phyloP scores from a whole-genome alignment of 2,329 filamentous ascomycete genomes.

The Arthrobotrys pseudoclavata region DNA sequence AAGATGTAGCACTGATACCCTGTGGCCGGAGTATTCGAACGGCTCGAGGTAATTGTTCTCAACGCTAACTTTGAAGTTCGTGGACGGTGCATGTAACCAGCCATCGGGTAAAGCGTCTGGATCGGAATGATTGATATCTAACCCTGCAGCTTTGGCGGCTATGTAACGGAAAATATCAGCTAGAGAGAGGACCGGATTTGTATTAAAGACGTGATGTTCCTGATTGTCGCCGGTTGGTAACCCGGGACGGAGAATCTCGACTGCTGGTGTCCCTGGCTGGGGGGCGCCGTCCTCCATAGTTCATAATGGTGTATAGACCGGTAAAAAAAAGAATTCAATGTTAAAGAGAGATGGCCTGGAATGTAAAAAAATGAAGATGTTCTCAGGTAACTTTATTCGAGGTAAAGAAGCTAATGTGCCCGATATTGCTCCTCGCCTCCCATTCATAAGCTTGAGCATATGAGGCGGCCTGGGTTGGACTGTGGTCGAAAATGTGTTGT shows the following conservation, averaged over 20 bases:
- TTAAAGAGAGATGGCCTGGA: not conserved
- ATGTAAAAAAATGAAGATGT: not conserved
- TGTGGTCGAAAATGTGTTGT: conserved; percentile 50
- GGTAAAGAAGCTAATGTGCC: conserved; percentile 1
- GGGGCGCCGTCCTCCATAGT: conserved; percentile 25
- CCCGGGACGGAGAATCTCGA: conserved; percentile 14
- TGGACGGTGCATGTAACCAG: conserved; percentile 23
- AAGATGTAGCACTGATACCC: conserved; percentile 38
- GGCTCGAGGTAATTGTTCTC: conserved; percentile 25
- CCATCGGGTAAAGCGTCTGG: conserved; percentile 34
- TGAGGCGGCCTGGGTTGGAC: not conserved
- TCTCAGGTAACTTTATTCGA: conserved; percentile 17
- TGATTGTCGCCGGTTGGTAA: conserved; percentile 1
- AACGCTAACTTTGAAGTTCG: conserved; percentile 26
- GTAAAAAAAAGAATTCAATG: not conserved
- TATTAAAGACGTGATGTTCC: conserved; percentile 17
- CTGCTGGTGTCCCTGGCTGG: conserved; percentile 27
- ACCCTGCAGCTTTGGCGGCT: conserved; percentile 34
- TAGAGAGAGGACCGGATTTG: conserved; percentile 20
- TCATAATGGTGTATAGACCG: conserved; percentile 8
- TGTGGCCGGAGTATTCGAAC: conserved; percentile 43
- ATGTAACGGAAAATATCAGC: conserved; percentile 37
- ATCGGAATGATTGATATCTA: conserved; percentile 41
- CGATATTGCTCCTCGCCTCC: conserved; percentile 16
- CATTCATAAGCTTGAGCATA: not conserved